Evolutionary conservation across 305 asterid species (phyloP).

Genomic region (Solanum chacoense): DNA sequence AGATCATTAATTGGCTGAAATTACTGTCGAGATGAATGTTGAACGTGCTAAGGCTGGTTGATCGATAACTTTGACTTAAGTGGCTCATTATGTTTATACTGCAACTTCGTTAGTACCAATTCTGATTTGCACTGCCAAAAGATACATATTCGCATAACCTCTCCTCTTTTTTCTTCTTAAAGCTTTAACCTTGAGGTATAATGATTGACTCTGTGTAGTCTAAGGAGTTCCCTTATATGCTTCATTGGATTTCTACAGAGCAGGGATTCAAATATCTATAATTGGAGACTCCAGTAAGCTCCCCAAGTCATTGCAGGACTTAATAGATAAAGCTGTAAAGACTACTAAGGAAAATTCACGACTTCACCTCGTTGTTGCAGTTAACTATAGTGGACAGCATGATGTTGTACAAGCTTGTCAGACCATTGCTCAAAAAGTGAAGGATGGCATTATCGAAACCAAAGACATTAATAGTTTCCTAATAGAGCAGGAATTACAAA

Average conservation of each 20-base stretch:
- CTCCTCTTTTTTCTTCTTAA: background rate
- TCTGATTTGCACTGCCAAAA: background rate
- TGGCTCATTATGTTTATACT: background rate
- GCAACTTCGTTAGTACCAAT: background rate
- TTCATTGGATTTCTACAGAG: slow-evolving; percentile 20
- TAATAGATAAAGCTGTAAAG: slow-evolving; percentile 22
- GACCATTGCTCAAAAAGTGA: slow-evolving; percentile 41
- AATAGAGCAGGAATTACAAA: slow-evolving; percentile 37
- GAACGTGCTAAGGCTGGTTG: background rate
- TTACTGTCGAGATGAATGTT: background rate
- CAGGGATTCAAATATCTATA: slow-evolving; percentile 27
- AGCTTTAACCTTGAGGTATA: background rate
- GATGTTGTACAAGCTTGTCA: slow-evolving; percentile 56
- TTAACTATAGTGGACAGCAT: slow-evolving; percentile 44
- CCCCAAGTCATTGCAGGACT: slow-evolving; percentile 17
- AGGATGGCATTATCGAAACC: slow-evolving; percentile 36
- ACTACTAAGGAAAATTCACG: slow-evolving; percentile 29
- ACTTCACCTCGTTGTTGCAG: slow-evolving; percentile 44
- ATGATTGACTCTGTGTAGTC: background rate
- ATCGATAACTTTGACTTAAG: background rate
- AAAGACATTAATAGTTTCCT: slow-evolving; percentile 28
- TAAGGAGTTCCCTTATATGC: background rate
- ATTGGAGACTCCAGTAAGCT: slow-evolving; percentile 38
- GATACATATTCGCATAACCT: background rate
- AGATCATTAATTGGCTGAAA: background rate